Percentiles rank a stretch among this genome's conserved stretches.
Evolutionary conservation across 257 asterid genomes (phyloP).

Genomic region (Cinchona pubescens): DNA sequence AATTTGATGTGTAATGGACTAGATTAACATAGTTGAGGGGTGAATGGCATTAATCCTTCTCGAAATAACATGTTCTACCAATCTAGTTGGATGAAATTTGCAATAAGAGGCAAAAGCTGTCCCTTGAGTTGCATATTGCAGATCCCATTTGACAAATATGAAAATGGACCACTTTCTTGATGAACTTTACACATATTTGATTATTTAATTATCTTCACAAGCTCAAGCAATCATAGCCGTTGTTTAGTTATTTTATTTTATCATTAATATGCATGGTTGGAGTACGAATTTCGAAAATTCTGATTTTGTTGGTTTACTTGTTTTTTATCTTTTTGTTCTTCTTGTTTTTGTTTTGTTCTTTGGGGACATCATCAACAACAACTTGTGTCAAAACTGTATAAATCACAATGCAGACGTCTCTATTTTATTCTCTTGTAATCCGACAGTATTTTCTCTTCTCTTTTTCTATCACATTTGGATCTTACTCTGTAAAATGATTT

Average conservation of each 20-base stretch:
- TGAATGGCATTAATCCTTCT: too few relatives aligned
- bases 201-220: not conserved
- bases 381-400: not conserved
- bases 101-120: too few relatives aligned
- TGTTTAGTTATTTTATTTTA: not conserved
- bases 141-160: not conserved
- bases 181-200: conserved; percentile 14
- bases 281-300: not conserved
- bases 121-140: too few relatives aligned
- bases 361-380: conserved; percentile 6
- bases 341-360: not conserved
- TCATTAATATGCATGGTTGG: not conserved
- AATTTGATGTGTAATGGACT: too few relatives aligned
- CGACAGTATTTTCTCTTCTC: too few relatives aligned
- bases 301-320: not conserved
- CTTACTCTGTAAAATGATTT: too few relatives aligned
- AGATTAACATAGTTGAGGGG: too few relatives aligned
- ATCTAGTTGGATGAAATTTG: too few relatives aligned
- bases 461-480: not conserved
- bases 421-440: not conserved
- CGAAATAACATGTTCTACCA: too few relatives aligned
- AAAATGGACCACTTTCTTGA: conserved; percentile 40
- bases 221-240: not conserved
- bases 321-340: not conserved
- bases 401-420: not conserved